phyloP scores from a whole-genome alignment of 73 alveolate species.

The Paramecium sonneborni region DNA sequence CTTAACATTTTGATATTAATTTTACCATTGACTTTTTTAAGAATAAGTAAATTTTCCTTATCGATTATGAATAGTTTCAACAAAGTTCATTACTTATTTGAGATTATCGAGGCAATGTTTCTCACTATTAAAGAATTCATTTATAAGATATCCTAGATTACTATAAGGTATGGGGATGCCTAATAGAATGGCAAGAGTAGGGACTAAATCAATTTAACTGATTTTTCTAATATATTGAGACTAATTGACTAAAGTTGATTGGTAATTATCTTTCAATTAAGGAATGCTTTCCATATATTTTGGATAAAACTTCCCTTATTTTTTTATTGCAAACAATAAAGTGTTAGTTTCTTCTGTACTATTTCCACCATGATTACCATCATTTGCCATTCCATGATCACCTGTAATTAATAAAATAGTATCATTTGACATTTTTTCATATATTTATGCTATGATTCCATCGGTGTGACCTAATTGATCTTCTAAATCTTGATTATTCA shows the following conservation, averaged over 20 bases:
- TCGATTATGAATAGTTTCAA: neutral
- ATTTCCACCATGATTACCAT: slow-evolving; percentile 87
- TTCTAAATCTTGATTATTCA: slow-evolving; percentile 54
- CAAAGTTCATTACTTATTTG: neutral
- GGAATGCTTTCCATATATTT: neutral
- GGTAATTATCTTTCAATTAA: neutral
- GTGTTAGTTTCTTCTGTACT: slow-evolving; percentile 62
- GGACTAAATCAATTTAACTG: slow-evolving; percentile 68
- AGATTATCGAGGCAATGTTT: neutral
- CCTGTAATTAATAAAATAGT: slow-evolving; percentile 74
- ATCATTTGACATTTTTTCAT: slow-evolving; percentile 68
- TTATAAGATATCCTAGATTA: slow-evolving; percentile 65
- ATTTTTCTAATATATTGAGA: neutral
- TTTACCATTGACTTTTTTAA: neutral
- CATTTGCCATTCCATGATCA: slow-evolving; percentile 89
- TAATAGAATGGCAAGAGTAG: slow-evolving; percentile 60
- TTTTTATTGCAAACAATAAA: slow-evolving; percentile 66
- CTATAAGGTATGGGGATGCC: slow-evolving; percentile 61
- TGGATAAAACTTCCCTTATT: neutral
- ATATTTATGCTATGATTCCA: slow-evolving; percentile 40
- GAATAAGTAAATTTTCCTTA: neutral
- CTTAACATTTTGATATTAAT: neutral
- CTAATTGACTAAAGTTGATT: neutral
- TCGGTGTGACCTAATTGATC: slow-evolving; percentile 69
- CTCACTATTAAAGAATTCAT: slow-evolving; percentile 1